phyloP scores from a whole-genome alignment of 768 basidiomycete genomes.

The Termitomyces sp. region DNA sequence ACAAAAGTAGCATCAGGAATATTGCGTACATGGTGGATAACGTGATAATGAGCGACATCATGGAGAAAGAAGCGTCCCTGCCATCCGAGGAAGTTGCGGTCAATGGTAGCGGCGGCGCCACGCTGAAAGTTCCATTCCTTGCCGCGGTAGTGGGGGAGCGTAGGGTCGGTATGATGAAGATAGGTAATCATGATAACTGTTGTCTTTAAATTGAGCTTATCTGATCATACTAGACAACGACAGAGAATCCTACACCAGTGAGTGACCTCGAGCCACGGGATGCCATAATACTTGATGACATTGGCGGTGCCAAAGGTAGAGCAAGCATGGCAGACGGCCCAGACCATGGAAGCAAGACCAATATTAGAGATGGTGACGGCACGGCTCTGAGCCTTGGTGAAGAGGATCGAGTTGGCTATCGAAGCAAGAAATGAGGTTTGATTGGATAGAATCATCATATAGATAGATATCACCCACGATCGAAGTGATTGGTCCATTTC shows the following conservation, averaged over 20 bases:
- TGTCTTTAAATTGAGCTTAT: neutral
- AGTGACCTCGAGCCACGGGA: constrained; percentile 50
- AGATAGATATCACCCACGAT: constrained; percentile 38
- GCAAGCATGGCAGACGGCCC: constrained; percentile 29
- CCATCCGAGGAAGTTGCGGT: constrained; percentile 54
- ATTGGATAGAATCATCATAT: neutral
- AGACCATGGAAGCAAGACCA: constrained; percentile 46
- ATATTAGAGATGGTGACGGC: constrained; percentile 52
- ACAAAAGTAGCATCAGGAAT: neutral
- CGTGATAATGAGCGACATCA: constrained; percentile 58
- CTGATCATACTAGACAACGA: neutral
- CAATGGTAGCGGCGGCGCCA: constrained; percentile 56
- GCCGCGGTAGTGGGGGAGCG: constrained; percentile 52
- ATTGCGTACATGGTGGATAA: constrained; percentile 47
- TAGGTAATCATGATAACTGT: constrained; percentile 52
- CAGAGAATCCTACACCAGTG: constrained; percentile 43
- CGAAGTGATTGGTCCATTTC: constrained; percentile 61
- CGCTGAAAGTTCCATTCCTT: constrained; percentile 55
- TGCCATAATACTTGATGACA: constrained; percentile 43
- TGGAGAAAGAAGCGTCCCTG: constrained; percentile 62
- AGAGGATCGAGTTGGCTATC: constrained; percentile 50
- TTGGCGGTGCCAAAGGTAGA: constrained; percentile 28
- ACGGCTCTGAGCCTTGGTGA: constrained; percentile 44
- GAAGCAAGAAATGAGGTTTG: neutral
- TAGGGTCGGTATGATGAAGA: constrained; percentile 60